These are phyloP conservation scores for Hemisphaericaspora lyxosophila DNA, from an alignment of 1,139 yeast species.

Conservation along the genomic window DNA sequence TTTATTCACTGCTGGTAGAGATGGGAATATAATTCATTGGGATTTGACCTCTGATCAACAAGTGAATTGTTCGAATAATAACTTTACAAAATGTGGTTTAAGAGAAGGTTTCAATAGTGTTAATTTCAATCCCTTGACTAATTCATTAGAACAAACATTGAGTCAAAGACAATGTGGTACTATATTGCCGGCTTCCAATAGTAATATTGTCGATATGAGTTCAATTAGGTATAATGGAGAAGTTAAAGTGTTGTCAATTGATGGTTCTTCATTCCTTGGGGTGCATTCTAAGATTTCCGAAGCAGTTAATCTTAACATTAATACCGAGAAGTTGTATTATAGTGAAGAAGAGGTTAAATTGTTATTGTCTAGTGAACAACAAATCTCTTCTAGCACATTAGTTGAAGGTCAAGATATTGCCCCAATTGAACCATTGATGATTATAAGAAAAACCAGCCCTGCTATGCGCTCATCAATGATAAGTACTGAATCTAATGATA, in stretches of 20 bases:
- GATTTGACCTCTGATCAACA: conserved; percentile 44
- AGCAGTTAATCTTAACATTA: conserved; percentile 25
- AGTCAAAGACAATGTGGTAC: conserved; percentile 62
- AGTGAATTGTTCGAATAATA: too few relatives aligned
- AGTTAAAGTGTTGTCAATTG: conserved; percentile 50
- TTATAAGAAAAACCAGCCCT: conserved; percentile 19
- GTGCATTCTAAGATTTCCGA: conserved; percentile 47
- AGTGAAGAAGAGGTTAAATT: conserved; percentile 31
- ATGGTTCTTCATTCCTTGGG: conserved; percentile 55
- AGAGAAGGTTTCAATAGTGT: conserved; percentile 50
- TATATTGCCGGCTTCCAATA: conserved; percentile 55
- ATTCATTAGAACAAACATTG: conserved; percentile 30
- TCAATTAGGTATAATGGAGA: conserved; percentile 29
- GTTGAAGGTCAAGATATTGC: conserved; percentile 18
- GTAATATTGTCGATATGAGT: conserved; percentile 45
- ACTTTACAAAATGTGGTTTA: conserved; percentile 43
- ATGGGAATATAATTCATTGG: conserved; percentile 78
- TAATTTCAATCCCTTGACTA: conserved; percentile 31
- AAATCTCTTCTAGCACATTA: conserved; percentile 28
- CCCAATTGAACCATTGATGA: conserved; percentile 24
- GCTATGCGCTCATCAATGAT: conserved; percentile 1
- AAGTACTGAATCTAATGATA: conserved; percentile 4
- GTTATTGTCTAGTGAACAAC: conserved; percentile 18
- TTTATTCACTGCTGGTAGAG: conserved; percentile 64
- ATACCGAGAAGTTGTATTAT: conserved; percentile 30